phyloP scores from a whole-genome alignment of 495 filamentous ascomycete genomes.

The Copromyces sp. region DNA sequence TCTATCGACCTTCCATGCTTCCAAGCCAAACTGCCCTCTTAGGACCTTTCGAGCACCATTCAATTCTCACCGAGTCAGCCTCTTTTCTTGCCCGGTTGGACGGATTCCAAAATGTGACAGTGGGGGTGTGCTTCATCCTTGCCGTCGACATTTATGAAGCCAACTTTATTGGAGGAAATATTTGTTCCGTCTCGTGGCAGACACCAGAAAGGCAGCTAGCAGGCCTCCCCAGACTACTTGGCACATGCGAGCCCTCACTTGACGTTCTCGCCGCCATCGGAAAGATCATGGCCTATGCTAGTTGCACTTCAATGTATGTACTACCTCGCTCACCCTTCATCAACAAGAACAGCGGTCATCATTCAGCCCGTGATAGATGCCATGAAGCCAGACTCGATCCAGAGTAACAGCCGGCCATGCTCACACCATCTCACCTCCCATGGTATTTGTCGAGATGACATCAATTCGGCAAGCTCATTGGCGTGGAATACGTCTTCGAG shows the following conservation, averaged over 20 bases:
- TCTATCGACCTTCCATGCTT: neutral
- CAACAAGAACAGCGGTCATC: neutral
- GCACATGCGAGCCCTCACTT: neutral
- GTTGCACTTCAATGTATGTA: neutral
- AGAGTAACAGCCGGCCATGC: neutral
- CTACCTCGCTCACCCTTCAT: neutral
- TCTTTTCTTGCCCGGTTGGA: neutral
- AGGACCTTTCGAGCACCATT: neutral
- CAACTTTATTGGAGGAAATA: conserved; percentile 20
- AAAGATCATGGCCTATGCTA: neutral
- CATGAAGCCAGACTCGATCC: neutral
- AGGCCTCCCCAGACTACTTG: neutral
- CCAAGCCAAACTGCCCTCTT: neutral
- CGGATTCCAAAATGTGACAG: neutral
- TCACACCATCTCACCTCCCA: neutral
- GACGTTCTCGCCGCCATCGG: neutral
- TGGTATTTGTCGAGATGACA: neutral
- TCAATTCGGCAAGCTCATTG: neutral
- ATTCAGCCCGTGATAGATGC: neutral
- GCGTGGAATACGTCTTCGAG: neutral
- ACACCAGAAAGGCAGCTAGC: neutral
- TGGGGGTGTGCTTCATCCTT: neutral
- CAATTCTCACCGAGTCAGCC: neutral
- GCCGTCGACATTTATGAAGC: neutral
- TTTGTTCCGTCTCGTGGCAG: conserved; percentile 15